Percentiles rank a stretch among this genome's conserved stretches.
These are phyloP conservation scores for Boletus edulis DNA, from an alignment of 768 basidiomycete species.

Conservation along the genomic window DNA sequence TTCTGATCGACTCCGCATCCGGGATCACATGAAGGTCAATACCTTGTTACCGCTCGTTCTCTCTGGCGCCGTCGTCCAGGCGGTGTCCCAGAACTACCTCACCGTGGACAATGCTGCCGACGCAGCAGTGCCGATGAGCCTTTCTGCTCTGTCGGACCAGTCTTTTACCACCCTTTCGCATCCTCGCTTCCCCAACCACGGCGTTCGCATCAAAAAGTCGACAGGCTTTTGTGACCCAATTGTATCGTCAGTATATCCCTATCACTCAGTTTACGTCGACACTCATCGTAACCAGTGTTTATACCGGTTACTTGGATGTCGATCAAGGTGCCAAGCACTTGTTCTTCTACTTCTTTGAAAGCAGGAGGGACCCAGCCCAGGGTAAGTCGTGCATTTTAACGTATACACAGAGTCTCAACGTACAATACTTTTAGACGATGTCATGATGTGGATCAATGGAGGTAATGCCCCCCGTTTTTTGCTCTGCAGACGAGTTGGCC, in stretches of 20 bases:
- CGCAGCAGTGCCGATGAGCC: constrained; percentile 7
- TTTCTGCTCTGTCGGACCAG: constrained; percentile 28
- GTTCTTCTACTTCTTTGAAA: constrained; percentile 65
- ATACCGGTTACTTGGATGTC: constrained; percentile 47
- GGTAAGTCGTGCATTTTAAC: constrained; percentile 22
- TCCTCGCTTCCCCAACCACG: constrained; percentile 50
- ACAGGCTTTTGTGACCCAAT: constrained; percentile 58
- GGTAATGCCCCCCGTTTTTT: constrained; percentile 30
- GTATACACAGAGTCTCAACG: neutral
- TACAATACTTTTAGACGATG: constrained; percentile 42
- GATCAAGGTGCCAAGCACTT: constrained; percentile 50
- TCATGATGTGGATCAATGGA: constrained; percentile 73
- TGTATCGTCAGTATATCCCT: constrained; percentile 32
- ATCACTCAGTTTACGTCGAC: neutral
- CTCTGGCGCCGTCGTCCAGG: neutral
- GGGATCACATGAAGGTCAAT: neutral
- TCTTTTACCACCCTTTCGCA: constrained; percentile 42
- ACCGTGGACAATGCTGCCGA: neutral
- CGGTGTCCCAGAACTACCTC: constrained; percentile 8
- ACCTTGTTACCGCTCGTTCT: constrained; percentile 1
- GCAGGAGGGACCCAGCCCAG: constrained; percentile 40
- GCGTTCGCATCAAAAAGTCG: constrained; percentile 58
- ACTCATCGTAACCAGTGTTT: constrained; percentile 31
- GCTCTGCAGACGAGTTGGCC: neutral
- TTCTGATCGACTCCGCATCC: too few species aligned